Base-by-base conservation (phyloP, 768 basidiomycete genomes). In the Postia placenta region DNA sequence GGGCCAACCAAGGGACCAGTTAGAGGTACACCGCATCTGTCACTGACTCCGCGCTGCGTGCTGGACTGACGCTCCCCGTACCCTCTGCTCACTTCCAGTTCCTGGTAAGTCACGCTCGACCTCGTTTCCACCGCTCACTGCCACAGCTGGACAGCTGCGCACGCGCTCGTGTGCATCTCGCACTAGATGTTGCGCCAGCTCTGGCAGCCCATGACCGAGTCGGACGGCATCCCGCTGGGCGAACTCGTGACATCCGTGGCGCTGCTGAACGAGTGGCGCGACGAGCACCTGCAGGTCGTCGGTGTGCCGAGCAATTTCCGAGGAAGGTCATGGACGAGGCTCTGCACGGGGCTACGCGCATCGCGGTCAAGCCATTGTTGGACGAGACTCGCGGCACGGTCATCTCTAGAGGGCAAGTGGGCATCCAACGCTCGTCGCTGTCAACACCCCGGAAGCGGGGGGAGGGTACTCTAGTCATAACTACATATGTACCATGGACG, bases 91-190 rank as follows among this genome's bases (percentile, higher is more conserved):
- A 15, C 15, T 7, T 33, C 30, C 30, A 15, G 15, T 39, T 7
- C 4, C 27, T 44, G 23, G 28, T 28, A 27, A 20, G 35, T 23
- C 42, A 53, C 38, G 42, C 28, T 50, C 30, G 15, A 45, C 59
- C 92, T 90, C 84, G 85, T 41, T 93, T 92, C 69, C 91, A 90
- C 59, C 78, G 74, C 42, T n/a, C n/a, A n/a, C n/a, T n/a, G n/a
- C n/a, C n/a, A n/a, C n/a, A n/a, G n/a, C n/a, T n/a, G n/a, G n/a
- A n/a, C n/a, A n/a, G 88, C 91, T 9, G 81, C 87, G 9, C 87
- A 90, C 62, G 84, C 87, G 12, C 70, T 92, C n/a, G 88, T 89
- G 11, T 79, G 85, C 45, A 85, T 87, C 56, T 83, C 87, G 19
- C 85, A 92, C 24, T 78, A 83, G 58, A 87, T 94, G 70, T 87